Conservation (phyloP, 805 yeast genomes). For the Debaryomyces prosopidis region DNA sequence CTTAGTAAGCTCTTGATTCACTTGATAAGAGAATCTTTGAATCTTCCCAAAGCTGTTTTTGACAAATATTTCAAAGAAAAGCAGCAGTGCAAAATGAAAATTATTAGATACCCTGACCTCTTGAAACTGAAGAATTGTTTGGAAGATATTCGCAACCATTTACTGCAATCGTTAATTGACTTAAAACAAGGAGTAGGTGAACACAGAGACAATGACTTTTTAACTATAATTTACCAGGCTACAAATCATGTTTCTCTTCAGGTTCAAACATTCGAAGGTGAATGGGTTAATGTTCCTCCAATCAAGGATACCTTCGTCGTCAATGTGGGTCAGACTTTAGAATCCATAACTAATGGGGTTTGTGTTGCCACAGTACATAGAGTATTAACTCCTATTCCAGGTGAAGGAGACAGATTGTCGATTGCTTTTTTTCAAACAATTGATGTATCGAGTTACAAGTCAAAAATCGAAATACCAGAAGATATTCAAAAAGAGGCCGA, state of each 20-base stretch:
- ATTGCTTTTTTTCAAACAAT: slow-evolving; percentile 50
- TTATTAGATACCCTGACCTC: slow-evolving; percentile 56
- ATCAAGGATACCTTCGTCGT: slow-evolving; percentile 50
- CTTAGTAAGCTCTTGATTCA: slow-evolving; percentile 43
- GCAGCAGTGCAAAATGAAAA: slow-evolving; percentile 52
- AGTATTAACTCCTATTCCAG: slow-evolving; percentile 44
- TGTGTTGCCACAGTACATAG: slow-evolving; percentile 60
- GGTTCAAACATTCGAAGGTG: slow-evolving; percentile 53
- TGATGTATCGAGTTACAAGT: slow-evolving; percentile 33
- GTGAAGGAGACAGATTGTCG: slow-evolving; percentile 41
- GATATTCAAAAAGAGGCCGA: slow-evolving; percentile 26
- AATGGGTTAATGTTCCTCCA: slow-evolving; percentile 56
- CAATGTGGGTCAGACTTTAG: slow-evolving; percentile 61
- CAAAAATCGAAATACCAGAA: slow-evolving; percentile 27
- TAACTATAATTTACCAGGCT: slow-evolving; percentile 61
- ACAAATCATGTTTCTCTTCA: slow-evolving; percentile 50
- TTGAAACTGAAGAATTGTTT: slow-evolving; percentile 15
- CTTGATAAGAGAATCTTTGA: slow-evolving; percentile 56
- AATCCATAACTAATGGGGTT: slow-evolving; percentile 56
- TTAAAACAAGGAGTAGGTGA: slow-evolving; percentile 45
- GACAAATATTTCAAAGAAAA: slow-evolving; percentile 50
- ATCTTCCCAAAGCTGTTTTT: slow-evolving; percentile 43
- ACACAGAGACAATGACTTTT: slow-evolving; percentile 66
- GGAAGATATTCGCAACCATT: slow-evolving; percentile 14
- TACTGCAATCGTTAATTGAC: slow-evolving; percentile 25